A percentile compares a stretch with the other conserved stretches of the same genome.
These are phyloP conservation scores for Colletotrichum higginsianum DNA, from an alignment of 2,329 filamentous ascomycete genomes.

Conservation along the genomic window DNA sequence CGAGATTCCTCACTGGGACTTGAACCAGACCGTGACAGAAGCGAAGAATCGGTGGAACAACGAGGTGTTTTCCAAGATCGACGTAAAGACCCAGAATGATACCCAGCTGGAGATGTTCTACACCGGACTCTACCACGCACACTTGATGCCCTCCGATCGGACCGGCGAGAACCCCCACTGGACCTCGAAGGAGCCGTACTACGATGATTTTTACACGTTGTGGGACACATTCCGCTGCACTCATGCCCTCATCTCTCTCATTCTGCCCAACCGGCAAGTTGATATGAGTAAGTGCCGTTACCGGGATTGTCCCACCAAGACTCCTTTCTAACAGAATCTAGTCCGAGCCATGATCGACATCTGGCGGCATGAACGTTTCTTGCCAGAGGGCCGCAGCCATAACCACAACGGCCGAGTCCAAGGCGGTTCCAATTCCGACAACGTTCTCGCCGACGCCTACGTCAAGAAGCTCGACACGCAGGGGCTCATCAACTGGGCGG, in stretches of 20 bases:
- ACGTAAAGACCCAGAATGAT: constrained; percentile 57
- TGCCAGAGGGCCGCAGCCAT: constrained; percentile 68
- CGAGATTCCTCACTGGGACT: constrained; percentile 60
- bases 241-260: constrained; percentile 66
- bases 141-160: constrained; percentile 72
- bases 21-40: constrained; percentile 56
- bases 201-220: constrained; percentile 72
- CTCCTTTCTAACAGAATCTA: background rate
- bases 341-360: constrained; percentile 71
- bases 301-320: no score
- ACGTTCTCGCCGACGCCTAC: constrained; percentile 73
- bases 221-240: constrained; percentile 71
- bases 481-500: constrained; percentile 69
- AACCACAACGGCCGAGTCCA: constrained; percentile 72
- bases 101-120: constrained; percentile 68
- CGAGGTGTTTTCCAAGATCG: constrained; percentile 61
- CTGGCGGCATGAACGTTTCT: constrained; percentile 67
- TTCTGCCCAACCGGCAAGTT: constrained; percentile 66
- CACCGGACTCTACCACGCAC: constrained; percentile 72
- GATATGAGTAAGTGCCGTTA: constrained; percentile 56
- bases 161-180: constrained; percentile 73
- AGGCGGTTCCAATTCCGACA: constrained; percentile 73
- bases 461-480: constrained; percentile 57
- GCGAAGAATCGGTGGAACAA: constrained; percentile 62
- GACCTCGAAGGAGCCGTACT: constrained; percentile 69